These are phyloP conservation scores for Amoebophrya sp. DNA, from an alignment of 169 alveolate genomes.

Conservation along the genomic window DNA sequence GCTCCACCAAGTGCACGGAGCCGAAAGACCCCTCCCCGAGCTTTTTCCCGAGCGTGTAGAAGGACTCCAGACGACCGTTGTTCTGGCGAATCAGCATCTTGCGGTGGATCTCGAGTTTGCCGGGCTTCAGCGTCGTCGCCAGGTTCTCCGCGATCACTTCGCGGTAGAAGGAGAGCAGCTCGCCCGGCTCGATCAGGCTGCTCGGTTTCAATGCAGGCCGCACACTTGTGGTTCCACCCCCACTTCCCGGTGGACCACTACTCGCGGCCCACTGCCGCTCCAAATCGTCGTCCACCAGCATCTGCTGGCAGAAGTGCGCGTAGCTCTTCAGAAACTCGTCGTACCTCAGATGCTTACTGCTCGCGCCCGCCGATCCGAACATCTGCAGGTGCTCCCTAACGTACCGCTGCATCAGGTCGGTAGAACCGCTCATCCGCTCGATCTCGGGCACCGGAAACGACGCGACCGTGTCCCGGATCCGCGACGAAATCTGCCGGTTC, in stretches of 20 bases:
- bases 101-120: not conserved
- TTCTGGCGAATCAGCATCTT: not conserved
- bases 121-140: not conserved
- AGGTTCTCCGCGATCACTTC: not conserved
- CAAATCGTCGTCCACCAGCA: not conserved
- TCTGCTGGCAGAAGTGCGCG: not conserved
- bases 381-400: not conserved
- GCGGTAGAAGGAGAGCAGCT: not conserved
- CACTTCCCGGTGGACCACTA: too few species aligned
- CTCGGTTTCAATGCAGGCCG: not conserved
- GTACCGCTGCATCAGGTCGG: not conserved
- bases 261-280: not conserved
- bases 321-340: not conserved
- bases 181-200: not conserved
- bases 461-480: too few species aligned
- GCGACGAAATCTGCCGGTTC: too few species aligned
- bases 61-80: not conserved
- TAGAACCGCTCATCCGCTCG: too few species aligned
- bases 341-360: not conserved
- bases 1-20: slow-evolving; percentile 47
- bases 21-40: slow-evolving; percentile 52
- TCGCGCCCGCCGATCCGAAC: not conserved
- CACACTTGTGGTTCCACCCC: not conserved
- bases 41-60: slow-evolving; percentile 32
- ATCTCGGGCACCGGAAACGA: too few species aligned